Conservation (phyloP, 805 yeast species). For the Tetrapisispora arboricola region DNA sequence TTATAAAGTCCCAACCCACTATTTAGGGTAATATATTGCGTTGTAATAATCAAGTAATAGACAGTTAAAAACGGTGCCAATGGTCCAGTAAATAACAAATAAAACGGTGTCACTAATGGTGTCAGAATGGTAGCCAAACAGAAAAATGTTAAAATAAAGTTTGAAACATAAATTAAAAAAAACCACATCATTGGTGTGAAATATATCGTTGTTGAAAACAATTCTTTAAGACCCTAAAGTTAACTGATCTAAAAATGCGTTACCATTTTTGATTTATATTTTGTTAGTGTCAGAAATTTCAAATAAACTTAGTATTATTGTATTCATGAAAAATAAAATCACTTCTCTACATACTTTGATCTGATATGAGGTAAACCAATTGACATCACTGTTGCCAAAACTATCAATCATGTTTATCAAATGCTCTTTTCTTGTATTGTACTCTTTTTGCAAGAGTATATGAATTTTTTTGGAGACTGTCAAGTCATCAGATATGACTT, state of each 20-base stretch:
- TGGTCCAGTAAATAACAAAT: constrained; percentile 1
- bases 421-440: not conserved
- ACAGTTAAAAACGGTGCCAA: not conserved
- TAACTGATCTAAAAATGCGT: no score
- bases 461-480: constrained; percentile 1
- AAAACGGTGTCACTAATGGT: not conserved
- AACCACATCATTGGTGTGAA: not conserved
- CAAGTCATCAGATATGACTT: not conserved
- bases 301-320: no score
- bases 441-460: not conserved
- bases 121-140: not conserved
- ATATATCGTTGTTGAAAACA: not conserved
- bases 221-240: constrained; percentile 2
- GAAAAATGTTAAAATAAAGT: not conserved
- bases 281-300: no score
- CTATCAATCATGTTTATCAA: not conserved
- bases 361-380: not conserved
- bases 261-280: no score
- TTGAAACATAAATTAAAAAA: not conserved
- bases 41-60: constrained; percentile 1
- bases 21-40: not conserved
- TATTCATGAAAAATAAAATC: no score
- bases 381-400: not conserved
- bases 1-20: not conserved
- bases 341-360: not conserved